Evolutionary conservation across 2,329 filamentous ascomycete species (phyloP), one percentile per base, ranked within the genome.

Genomic region (Dothistroma pini): DNA sequence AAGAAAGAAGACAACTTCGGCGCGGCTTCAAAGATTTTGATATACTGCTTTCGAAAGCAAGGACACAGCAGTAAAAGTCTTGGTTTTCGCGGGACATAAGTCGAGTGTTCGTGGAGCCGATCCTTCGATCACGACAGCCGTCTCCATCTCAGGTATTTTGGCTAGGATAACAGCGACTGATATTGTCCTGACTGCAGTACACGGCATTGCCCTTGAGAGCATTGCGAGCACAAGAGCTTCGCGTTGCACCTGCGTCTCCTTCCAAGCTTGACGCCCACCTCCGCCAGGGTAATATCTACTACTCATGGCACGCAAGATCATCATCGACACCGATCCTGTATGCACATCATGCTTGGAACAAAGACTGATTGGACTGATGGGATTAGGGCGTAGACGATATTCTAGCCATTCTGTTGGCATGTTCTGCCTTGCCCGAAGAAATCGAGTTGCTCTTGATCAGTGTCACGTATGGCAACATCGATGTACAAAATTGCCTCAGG

Each of bases 261-360:
- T 60, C 21, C 31, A 35, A 34, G 54, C 32, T 51, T 14, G 48
- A 51, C 21, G 21, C 48, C 48, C 9, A 6, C 25, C 16, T 14
- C 21, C 58, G 41, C 44, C 52, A 47, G 19, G 48, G 44, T 32
- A 51, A 51, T 22, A 56, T 44, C 41, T 49, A 50, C 55, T 9
- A 53, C 16, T 50, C 47, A 19, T 57, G 31, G 25, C 51, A 2
- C 75, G 77, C 53, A 79, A 89, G 71, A 88, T 99, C 68, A 97
- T 99, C 70, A 95, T 99, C 71, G 95, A 99, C 74, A 97, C 93
- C 2, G 95, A 97, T 74, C 93, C 93, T 79, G 93, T 90, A 81
- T 54, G 62, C 29, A 4, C 34, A 29, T 44, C 16, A 7, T 57
- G 47, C 53, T 56, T 5, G 32, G 41, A 14, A 19, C 1, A 16